Percentiles rank a stretch among this genome's conserved stretches.
Evolutionary conservation across 345 rosid genomes (phyloP).

Genomic region (Gossypium anomalum): DNA sequence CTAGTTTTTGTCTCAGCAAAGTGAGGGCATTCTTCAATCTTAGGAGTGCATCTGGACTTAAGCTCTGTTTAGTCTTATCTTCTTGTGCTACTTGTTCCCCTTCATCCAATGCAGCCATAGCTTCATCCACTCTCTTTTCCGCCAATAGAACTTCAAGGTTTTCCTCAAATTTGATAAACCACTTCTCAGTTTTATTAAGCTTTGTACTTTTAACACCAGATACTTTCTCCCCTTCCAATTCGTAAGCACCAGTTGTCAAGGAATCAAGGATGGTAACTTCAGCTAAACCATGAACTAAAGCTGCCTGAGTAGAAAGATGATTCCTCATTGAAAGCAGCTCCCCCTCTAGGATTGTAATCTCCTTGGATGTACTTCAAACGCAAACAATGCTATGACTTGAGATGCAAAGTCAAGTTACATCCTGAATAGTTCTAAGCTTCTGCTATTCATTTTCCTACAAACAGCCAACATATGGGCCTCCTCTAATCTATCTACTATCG

Average conservation of each 20-base stretch:
- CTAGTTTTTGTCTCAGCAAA: slow-evolving; percentile 60
- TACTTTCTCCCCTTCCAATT: slow-evolving; percentile 41
- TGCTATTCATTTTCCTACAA: not conserved
- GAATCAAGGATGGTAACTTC: slow-evolving; percentile 57
- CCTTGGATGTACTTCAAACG: slow-evolving; percentile 67
- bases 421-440: not conserved
- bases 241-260: slow-evolving; percentile 45
- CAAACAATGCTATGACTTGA: not conserved
- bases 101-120: slow-evolving; percentile 67
- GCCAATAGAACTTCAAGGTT: slow-evolving; percentile 75
- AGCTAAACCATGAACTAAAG: slow-evolving; percentile 72
- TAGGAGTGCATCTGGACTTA: slow-evolving; percentile 37
- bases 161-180: slow-evolving; percentile 61
- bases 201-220: slow-evolving; percentile 32
- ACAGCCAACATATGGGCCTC: not conserved
- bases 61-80: slow-evolving; percentile 31
- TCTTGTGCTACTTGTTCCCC: slow-evolving; percentile 53
- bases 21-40: slow-evolving; percentile 46
- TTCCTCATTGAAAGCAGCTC: slow-evolving; percentile 86
- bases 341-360: slow-evolving; percentile 83
- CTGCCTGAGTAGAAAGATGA: slow-evolving; percentile 72
- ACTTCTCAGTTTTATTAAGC: slow-evolving; percentile 49
- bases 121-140: slow-evolving; percentile 78
- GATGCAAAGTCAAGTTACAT: not conserved
- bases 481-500: not conserved